These are phyloP conservation scores for Umbelopsis sp. DNA, from an alignment of 371 early-diverging fungal genomes.

Conservation along the genomic window DNA sequence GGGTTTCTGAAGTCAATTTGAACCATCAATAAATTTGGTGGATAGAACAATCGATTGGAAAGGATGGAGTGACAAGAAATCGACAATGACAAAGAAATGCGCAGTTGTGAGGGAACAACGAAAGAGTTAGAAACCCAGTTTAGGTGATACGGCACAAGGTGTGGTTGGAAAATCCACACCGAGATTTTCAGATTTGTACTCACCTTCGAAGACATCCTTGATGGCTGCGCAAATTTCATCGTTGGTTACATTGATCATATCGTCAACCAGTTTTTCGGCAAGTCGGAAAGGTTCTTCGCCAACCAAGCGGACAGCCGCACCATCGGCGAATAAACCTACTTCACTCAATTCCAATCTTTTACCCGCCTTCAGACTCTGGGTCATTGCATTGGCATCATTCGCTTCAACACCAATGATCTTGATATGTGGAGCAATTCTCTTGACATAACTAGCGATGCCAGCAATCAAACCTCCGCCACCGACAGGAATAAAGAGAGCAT, in stretches of 20 bases:
- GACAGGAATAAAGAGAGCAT: slow-evolving; percentile 86
- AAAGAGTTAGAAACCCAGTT: neutral
- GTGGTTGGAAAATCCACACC: neutral
- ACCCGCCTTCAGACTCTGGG: slow-evolving; percentile 67
- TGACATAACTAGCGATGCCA: slow-evolving; percentile 90
- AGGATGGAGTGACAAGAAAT: neutral
- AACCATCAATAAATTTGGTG: neutral
- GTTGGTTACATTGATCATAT: slow-evolving; percentile 86
- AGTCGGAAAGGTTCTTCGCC: slow-evolving; percentile 89
- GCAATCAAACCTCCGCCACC: slow-evolving; percentile 97
- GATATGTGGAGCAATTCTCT: slow-evolving; percentile 84
- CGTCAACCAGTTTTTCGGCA: slow-evolving; percentile 70
- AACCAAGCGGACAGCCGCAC: slow-evolving; percentile 91
- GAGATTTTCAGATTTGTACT: neutral
- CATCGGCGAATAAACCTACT: slow-evolving; percentile 97
- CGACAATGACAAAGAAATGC: neutral
- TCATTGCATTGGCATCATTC: slow-evolving; percentile 90
- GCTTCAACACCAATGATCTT: slow-evolving; percentile 93
- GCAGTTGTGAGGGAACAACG: neutral
- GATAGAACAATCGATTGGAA: neutral
- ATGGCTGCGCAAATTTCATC: slow-evolving; percentile 98
- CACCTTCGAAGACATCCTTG: slow-evolving; percentile 93
- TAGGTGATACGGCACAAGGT: no score
- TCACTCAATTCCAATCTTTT: slow-evolving; percentile 69
- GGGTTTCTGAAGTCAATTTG: slow-evolving; percentile 67